Percentiles rank a stretch among this genome's conserved stretches.
Conservation (phyloP, 2,329 filamentous ascomycete genomes). For the Aspergillus sergii region DNA sequence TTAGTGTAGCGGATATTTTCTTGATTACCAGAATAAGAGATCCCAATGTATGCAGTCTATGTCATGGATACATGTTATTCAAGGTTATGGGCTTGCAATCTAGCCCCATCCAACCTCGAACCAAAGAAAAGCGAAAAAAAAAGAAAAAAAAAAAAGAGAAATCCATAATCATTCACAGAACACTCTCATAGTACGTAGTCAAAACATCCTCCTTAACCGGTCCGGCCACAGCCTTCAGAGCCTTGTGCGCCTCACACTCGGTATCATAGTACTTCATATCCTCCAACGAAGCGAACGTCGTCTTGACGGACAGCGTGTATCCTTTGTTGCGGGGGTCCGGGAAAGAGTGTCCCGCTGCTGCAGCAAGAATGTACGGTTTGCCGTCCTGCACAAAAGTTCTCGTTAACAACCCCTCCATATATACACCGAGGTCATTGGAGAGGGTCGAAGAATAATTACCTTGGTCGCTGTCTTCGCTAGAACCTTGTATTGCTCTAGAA, state of each 20-base stretch:
- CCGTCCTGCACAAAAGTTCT: slow-evolving; percentile 57
- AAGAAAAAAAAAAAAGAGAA: background rate
- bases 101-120: background rate
- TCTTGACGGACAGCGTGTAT: slow-evolving; percentile 66
- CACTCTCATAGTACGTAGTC: slow-evolving; percentile 41
- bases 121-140: background rate
- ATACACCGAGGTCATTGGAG: no score
- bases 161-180: slow-evolving; percentile 25
- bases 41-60: slow-evolving; percentile 30
- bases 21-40: slow-evolving; percentile 11
- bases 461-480: slow-evolving; percentile 48
- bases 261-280: slow-evolving; percentile 73
- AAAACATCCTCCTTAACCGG: slow-evolving; percentile 40
- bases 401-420: background rate
- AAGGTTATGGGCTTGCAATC: slow-evolving; percentile 1
- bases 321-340: slow-evolving; percentile 65
- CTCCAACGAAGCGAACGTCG: slow-evolving; percentile 64
- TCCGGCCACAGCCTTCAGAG: slow-evolving; percentile 43
- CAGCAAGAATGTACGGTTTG: slow-evolving; percentile 68
- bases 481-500: slow-evolving; percentile 50
- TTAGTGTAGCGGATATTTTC: slow-evolving; percentile 10
- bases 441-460: slow-evolving; percentile 28
- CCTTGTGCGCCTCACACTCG: slow-evolving; percentile 58
- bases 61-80: slow-evolving; percentile 22
- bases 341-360: slow-evolving; percentile 57